Evolutionary conservation across 2,329 filamentous ascomycete species (phyloP).

Genomic region (Podosphaera aphanis): DNA sequence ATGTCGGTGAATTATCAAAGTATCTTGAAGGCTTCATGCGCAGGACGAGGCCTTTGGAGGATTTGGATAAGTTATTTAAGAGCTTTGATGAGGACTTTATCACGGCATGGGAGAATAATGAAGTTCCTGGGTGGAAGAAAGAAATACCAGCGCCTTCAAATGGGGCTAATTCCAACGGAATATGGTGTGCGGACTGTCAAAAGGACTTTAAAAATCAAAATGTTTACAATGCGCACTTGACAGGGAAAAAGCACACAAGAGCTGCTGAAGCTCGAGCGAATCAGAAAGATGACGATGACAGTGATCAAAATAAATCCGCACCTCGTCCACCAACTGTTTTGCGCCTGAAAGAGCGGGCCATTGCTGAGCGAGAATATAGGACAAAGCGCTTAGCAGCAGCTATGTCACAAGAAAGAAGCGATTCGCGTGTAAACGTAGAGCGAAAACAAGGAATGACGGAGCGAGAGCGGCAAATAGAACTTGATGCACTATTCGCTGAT

Average conservation of each 20-base stretch:
- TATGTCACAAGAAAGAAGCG: conserved; percentile 69
- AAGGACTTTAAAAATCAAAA: conserved; percentile 93
- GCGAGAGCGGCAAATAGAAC: conserved; percentile 76
- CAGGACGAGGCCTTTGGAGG: conserved; percentile 63
- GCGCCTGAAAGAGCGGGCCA: conserved; percentile 63
- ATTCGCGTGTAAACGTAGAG: conserved; percentile 86
- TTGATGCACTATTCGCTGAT: conserved; percentile 61
- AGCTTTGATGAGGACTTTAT: conserved; percentile 70
- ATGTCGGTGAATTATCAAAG: conserved; percentile 53
- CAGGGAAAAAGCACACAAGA: conserved; percentile 78
- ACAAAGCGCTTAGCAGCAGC: conserved; percentile 56
- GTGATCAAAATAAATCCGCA: conserved; percentile 8
- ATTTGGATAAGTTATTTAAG: conserved; percentile 53
- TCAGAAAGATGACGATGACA: conserved; percentile 19
- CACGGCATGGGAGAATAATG: conserved; percentile 55
- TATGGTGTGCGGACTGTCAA: conserved; percentile 80
- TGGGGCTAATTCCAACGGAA: conserved; percentile 29
- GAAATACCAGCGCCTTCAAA: conserved; percentile 19
- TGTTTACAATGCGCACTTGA: conserved; percentile 74
- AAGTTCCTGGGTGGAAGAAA: conserved; percentile 54
- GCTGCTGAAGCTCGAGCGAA: conserved; percentile 44
- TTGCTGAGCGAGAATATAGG: conserved; percentile 72
- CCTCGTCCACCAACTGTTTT: conserved; percentile 14
- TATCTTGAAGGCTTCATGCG: conserved; percentile 82
- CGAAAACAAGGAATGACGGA: conserved; percentile 95